These are phyloP conservation scores for Colletotrichum tofieldiae DNA, from an alignment of 2,329 filamentous ascomycete genomes.

Conservation along the genomic window DNA sequence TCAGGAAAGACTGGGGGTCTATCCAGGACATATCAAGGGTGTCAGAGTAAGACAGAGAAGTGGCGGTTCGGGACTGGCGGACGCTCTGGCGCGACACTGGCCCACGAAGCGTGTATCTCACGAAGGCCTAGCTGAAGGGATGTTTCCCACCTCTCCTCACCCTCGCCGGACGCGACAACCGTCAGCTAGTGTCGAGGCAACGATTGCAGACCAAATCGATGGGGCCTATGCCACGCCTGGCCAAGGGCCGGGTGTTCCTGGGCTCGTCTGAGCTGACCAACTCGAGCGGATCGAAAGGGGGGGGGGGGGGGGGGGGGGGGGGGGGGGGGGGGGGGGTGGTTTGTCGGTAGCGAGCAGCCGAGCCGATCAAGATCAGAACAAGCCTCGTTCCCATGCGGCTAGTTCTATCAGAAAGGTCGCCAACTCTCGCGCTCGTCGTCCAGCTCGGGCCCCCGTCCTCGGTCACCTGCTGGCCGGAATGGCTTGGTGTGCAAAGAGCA, in stretches of 20 bases:
- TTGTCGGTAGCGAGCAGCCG: constrained; percentile 18
- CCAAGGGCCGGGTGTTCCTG: constrained; percentile 31
- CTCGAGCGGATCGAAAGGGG: not conserved
- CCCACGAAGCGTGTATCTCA: constrained; percentile 5
- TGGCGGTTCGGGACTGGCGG: constrained; percentile 30
- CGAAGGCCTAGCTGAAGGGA: constrained; percentile 14
- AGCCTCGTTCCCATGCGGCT: constrained; percentile 16
- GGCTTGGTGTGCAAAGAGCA: constrained; percentile 12
- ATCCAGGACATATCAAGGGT: constrained; percentile 40
- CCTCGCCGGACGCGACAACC: constrained; percentile 14
- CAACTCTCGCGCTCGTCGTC: not conserved
- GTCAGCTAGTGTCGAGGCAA: constrained; percentile 20
- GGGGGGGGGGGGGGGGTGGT: not conserved
- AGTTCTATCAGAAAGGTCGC: constrained; percentile 6
- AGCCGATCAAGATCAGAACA: constrained; percentile 40
- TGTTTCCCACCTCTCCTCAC: constrained; percentile 13
- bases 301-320: not conserved
- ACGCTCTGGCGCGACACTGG: constrained; percentile 31
- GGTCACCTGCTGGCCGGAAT: constrained; percentile 7
- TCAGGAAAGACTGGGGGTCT: constrained; percentile 10
- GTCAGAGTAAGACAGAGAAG: constrained; percentile 35
- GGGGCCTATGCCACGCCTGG: constrained; percentile 18
- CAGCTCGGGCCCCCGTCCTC: constrained; percentile 23
- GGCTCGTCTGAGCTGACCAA: constrained; percentile 25
- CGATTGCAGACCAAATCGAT: constrained; percentile 1